These are phyloP conservation scores for Cucurbita ficifolia DNA, from an alignment of 306 rosid species.

Conservation along the genomic window DNA sequence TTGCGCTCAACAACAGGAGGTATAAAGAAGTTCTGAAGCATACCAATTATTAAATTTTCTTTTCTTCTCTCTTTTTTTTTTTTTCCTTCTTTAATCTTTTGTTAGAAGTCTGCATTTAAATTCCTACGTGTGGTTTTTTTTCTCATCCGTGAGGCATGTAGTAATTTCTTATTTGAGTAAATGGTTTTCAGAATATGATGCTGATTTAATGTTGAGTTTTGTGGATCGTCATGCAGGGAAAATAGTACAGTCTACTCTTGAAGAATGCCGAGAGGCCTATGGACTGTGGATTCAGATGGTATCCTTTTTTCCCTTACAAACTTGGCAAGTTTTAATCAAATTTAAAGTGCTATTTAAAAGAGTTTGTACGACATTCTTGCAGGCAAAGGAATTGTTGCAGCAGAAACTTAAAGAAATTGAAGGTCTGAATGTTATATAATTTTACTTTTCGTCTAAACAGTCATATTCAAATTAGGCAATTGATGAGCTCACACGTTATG, in stretches of 20 bases:
- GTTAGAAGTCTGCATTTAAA: neutral
- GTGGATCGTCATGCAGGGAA: constrained; percentile 46
- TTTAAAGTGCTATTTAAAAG: neutral
- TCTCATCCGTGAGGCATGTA: neutral
- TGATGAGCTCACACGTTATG: neutral
- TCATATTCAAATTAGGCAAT: constrained; percentile 1
- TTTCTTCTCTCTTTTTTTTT: neutral
- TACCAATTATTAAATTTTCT: neutral
- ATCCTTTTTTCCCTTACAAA: neutral
- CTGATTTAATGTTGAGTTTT: constrained; percentile 16
- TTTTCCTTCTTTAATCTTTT: no score
- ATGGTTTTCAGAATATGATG: neutral
- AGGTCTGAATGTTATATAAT: constrained; percentile 26
- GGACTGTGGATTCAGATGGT: constrained; percentile 63
- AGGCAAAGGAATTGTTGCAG: constrained; percentile 74
- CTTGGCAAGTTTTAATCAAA: neutral
- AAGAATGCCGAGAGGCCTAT: constrained; percentile 87
- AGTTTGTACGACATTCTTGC: constrained; percentile 12
- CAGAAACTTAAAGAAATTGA: constrained; percentile 38
- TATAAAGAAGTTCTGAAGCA: neutral
- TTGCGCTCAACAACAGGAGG: neutral
- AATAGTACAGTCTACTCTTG: constrained; percentile 82
- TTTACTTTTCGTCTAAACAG: constrained; percentile 8
- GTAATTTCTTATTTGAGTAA: neutral
- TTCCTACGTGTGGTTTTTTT: neutral